phyloP scores from a whole-genome alignment of 1,284 basidiomycete genomes.

The Trichosporon sp. region DNA sequence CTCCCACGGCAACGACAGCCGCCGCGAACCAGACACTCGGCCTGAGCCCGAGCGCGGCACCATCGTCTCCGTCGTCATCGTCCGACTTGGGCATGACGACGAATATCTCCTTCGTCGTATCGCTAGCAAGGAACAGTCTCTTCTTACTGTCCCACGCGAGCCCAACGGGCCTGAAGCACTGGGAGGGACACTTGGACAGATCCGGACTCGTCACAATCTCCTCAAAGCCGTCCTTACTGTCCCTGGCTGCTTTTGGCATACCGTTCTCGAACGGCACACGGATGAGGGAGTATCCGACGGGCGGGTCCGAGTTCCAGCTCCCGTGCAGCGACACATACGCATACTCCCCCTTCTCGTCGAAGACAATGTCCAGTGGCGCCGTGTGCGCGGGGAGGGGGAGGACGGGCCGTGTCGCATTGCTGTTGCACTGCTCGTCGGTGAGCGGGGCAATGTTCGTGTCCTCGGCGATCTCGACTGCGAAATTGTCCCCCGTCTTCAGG shows the following conservation, averaged over 20 bases:
- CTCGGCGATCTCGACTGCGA: slow-evolving; percentile 19
- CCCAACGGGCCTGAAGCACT: slow-evolving; percentile 29
- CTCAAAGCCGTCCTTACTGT: slow-evolving; percentile 13
- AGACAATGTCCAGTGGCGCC: slow-evolving; percentile 29
- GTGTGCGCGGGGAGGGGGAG: slow-evolving; percentile 30
- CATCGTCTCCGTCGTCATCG: background rate
- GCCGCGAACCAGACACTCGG: background rate
- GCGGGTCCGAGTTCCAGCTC: slow-evolving; percentile 28
- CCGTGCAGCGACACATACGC: slow-evolving; percentile 29
- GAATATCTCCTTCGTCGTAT: slow-evolving; percentile 28
- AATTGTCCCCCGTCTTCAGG: slow-evolving; percentile 23
- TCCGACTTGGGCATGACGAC: slow-evolving; percentile 19
- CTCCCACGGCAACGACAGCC: background rate
- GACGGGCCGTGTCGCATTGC: background rate
- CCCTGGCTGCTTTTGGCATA: background rate
- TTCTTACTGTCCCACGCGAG: slow-evolving; percentile 24
- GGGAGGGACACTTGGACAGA: slow-evolving; percentile 20
- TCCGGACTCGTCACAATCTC: slow-evolving; percentile 23
- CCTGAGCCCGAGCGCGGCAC: background rate
- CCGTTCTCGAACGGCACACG: slow-evolving; percentile 17
- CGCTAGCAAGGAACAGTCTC: slow-evolving; percentile 27
- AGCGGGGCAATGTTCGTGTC: background rate
- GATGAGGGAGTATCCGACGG: slow-evolving; percentile 23
- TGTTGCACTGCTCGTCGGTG: slow-evolving; percentile 24
- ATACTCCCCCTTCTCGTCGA: slow-evolving; percentile 19